phyloP scores from a whole-genome alignment of 805 yeast genomes.

The Candida peoriensis region DNA sequence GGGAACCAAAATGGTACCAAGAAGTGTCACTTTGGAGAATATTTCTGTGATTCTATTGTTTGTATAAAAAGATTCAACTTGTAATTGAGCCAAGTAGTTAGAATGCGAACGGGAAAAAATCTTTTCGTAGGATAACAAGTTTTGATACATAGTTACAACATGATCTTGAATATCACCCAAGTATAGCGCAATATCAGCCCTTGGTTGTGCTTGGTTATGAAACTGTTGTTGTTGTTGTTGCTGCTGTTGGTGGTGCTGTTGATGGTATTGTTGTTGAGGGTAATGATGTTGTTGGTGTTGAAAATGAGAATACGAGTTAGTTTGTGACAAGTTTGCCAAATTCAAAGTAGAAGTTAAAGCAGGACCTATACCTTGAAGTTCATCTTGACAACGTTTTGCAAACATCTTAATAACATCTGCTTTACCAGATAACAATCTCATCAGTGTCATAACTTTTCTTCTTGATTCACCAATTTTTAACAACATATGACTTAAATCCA shows the following conservation, averaged over 20 bases:
- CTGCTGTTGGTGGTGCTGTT: conserved; percentile 5
- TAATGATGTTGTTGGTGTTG: not conserved
- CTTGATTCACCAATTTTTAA: conserved; percentile 84
- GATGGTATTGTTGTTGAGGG: not conserved
- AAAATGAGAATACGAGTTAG: not conserved
- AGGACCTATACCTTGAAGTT: conserved; percentile 36
- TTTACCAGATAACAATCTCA: conserved; percentile 85
- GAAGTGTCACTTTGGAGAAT: conserved; percentile 80
- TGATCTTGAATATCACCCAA: conserved; percentile 98
- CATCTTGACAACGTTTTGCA: conserved; percentile 89
- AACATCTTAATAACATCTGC: conserved; percentile 97
- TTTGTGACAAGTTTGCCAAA: conserved; percentile 29
- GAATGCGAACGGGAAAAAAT: conserved; percentile 89
- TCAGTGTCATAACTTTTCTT: conserved; percentile 85
- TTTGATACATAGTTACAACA: conserved; percentile 92
- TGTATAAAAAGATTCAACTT: conserved; percentile 85
- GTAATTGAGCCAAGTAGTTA: conserved; percentile 88
- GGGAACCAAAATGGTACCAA: conserved; percentile 89
- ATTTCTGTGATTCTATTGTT: conserved; percentile 82
- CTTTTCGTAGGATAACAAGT: conserved; percentile 83
- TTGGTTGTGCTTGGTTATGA: conserved; percentile 48
- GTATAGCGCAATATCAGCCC: conserved; percentile 92
- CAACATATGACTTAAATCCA: conserved; percentile 73
- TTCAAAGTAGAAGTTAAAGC: conserved; percentile 35
- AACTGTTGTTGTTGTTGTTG: conserved; percentile 9